phyloP scores from a whole-genome alignment of 192 early-diverging fungal species.

The Umbelopsis sp. region DNA sequence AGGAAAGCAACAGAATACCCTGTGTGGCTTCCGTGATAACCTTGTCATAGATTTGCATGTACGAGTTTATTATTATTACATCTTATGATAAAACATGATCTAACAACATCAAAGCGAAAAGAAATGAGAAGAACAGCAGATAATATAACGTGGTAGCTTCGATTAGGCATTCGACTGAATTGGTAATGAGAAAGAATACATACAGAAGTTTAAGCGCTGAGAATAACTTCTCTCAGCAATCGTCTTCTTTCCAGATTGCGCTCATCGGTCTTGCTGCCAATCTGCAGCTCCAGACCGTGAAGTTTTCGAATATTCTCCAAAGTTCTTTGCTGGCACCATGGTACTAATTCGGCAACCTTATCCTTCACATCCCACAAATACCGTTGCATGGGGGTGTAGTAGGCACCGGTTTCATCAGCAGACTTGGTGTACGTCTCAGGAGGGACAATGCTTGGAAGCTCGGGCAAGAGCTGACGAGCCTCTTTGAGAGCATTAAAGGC shows the following conservation, averaged over 20 bases:
- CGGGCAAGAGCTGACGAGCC: slow-evolving; percentile 33
- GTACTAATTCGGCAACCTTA: slow-evolving; percentile 21
- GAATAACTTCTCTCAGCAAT: slow-evolving; percentile 27
- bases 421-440: slow-evolving; percentile 29
- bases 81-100: too few relatives aligned
- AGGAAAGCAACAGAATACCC: too few relatives aligned
- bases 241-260: slow-evolving; percentile 39
- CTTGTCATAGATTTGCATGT: too few relatives aligned
- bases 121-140: too few relatives aligned
- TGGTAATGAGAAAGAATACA: too few relatives aligned
- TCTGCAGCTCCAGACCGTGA: not conserved
- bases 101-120: too few relatives aligned
- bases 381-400: slow-evolving; percentile 37
- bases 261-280: slow-evolving; percentile 26
- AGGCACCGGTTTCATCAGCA: slow-evolving; percentile 37
- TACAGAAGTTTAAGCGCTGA: not conserved
- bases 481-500: slow-evolving; percentile 36
- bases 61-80: too few relatives aligned
- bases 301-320: slow-evolving; percentile 6
- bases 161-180: too few relatives aligned
- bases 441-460: slow-evolving; percentile 27
- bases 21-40: too few relatives aligned
- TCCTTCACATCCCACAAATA: slow-evolving; percentile 41
- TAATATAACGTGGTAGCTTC: too few relatives aligned
- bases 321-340: slow-evolving; percentile 32